Base-by-base conservation (phyloP, 345 rosid species). In the Microcos paniculata region DNA sequence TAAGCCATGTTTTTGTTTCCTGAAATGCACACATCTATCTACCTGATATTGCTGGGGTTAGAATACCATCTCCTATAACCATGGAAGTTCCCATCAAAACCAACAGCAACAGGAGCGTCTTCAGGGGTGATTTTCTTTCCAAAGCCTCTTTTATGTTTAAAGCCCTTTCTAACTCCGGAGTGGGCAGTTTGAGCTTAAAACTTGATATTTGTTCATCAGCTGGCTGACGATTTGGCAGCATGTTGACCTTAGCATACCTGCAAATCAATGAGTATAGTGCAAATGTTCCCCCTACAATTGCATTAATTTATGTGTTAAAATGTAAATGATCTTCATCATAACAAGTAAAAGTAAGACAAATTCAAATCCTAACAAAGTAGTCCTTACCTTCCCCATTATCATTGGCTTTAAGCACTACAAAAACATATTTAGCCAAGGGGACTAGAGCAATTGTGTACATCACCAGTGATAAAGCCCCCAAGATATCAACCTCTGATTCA, bases 41-140 rank as follows among this genome's bases (percentile, higher is more conserved):
- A 93, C 99, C 98, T 83, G 98, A 96, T 79, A 96, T 92, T 68
- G 98, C 98, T 18, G 98, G 99, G 24, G 99, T 96, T 14, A 96
- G 87, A 80, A 96, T 90, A 55, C 98, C 99, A 85, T 96, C 98
- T 49, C 98, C 99, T 69, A 96, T 89, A 68, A 96, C 82, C 99
- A 96, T 92, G 77, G 98, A 96, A 79, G 99, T 93, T 85, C 99
- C 99, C 91, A 90, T 90, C 55, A 96, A 86, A 62, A 96, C 98
- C 84, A 93, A 84, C 30, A 96, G 81, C 85, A 96, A 79, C 52
- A 93, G 86, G 65, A 87, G 72, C 43, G 91, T 96, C 87, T 92
- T 96, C 85, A 92, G 76, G 77, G 81, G 84, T 28, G 96, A 83
- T 83, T 84, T 89, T 43, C 77, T 88, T 83, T 93, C 98, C 77